A percentile compares a stretch with the other conserved stretches of the same genome.
Conservation (phyloP, 352 stramenopile genomes). For the Globisporangium mamillatum region DNA sequence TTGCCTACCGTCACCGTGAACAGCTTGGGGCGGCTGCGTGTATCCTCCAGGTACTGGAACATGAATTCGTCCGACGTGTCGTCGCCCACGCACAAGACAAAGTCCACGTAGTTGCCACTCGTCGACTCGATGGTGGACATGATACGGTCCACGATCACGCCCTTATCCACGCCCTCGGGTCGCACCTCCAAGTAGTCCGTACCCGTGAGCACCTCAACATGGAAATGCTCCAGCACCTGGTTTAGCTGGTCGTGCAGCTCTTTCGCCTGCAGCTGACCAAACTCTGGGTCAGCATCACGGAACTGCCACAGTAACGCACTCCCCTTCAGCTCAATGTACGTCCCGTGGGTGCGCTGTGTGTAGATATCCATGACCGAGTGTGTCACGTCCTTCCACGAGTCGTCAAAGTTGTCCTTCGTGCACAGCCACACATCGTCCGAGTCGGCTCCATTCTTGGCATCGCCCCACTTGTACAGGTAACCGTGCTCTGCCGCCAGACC, state of each 20-base stretch:
- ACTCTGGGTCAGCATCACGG: constrained; percentile 98
- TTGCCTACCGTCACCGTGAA: constrained; percentile 98
- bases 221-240: constrained; percentile 94
- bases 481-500: constrained; percentile 98
- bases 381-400: constrained; percentile 97
- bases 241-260: constrained; percentile 97
- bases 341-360: constrained; percentile 97
- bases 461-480: constrained; percentile 97
- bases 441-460: constrained; percentile 27
- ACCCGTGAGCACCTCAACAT: constrained; percentile 92
- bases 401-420: constrained; percentile 90
- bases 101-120: constrained; percentile 89
- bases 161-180: constrained; percentile 98
- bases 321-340: constrained; percentile 99
- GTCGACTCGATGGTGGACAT: constrained; percentile 89
- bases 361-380: constrained; percentile 99
- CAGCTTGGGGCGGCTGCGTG: constrained; percentile 58
- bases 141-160: constrained; percentile 95
- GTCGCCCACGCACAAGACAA: constrained; percentile 97
- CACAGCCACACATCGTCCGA: constrained; percentile 75
- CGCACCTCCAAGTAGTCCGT: constrained; percentile 93
- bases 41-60: constrained; percentile 89
- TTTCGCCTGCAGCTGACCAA: constrained; percentile 97
- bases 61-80: constrained; percentile 99
- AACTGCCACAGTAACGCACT: constrained; percentile 99